Conservation (phyloP, 805 yeast species). For the Monosporozyma unispora region DNA sequence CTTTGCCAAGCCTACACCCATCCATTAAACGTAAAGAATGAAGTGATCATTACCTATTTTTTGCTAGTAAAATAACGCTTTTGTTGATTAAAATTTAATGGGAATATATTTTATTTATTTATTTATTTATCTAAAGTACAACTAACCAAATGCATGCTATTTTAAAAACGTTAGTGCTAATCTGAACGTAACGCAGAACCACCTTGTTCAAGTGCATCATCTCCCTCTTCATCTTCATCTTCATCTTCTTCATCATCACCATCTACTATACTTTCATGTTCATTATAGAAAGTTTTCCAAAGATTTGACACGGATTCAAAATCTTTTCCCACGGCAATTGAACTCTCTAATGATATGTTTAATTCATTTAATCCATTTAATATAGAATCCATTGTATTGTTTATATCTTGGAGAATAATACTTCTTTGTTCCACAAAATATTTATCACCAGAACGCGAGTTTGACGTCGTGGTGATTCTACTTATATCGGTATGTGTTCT, state of each 20-base stretch:
- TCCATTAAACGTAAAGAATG: neutral
- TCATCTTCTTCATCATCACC: conserved; percentile 4
- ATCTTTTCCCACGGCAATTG: conserved; percentile 66
- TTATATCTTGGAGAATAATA: conserved; percentile 24
- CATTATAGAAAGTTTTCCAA: conserved; percentile 63
- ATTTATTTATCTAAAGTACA: neutral
- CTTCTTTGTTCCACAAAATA: conserved; percentile 26
- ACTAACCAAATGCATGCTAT: neutral
- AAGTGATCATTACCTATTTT: too few species aligned
- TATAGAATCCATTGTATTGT: conserved; percentile 50
- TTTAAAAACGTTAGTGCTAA: neutral
- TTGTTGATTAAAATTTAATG: neutral
- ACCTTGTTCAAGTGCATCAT: neutral
- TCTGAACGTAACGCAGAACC: neutral
- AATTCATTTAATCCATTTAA: conserved; percentile 54
- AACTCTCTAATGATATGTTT: conserved; percentile 57
- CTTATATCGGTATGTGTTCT: conserved; percentile 1
- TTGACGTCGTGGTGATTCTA: neutral
- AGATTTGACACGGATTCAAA: conserved; percentile 62
- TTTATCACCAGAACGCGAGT: conserved; percentile 10
- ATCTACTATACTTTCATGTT: conserved; percentile 22
- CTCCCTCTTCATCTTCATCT: conserved; percentile 5
- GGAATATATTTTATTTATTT: neutral
- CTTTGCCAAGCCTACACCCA: conserved; percentile 12
- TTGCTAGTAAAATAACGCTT: neutral